phyloP scores from a whole-genome alignment of 1,284 basidiomycete genomes.

The Sutorius eximius region DNA sequence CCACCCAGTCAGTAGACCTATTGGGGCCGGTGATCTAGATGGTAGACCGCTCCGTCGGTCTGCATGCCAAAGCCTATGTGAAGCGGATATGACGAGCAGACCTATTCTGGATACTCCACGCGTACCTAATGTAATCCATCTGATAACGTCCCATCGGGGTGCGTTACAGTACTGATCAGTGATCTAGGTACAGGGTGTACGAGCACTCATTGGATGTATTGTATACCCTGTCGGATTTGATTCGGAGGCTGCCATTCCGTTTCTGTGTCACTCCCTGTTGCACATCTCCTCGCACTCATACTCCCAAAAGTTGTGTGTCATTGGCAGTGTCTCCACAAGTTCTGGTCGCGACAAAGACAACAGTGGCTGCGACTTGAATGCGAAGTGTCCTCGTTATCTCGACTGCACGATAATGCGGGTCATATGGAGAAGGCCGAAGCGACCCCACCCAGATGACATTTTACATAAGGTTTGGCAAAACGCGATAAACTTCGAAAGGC shows the following conservation, averaged over 20 bases:
- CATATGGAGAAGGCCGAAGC: slow-evolving; percentile 16
- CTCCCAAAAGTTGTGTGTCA: background rate
- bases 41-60: background rate
- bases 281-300: background rate
- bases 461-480: slow-evolving; percentile 25
- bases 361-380: background rate
- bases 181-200: background rate
- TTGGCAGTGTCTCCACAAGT: background rate
- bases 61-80: background rate
- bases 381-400: slow-evolving; percentile 7
- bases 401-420: slow-evolving; percentile 14
- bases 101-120: background rate
- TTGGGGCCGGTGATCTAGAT: background rate
- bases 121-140: background rate
- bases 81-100: slow-evolving; percentile 5
- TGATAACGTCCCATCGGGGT: background rate
- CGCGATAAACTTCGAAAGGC: slow-evolving; percentile 19
- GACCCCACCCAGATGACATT: background rate
- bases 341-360: background rate
- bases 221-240: background rate
- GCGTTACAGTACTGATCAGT: background rate
- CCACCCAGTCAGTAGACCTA: background rate
- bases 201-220: too few species aligned
- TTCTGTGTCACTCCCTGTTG: background rate
- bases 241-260: background rate